A percentile compares a stretch with the other conserved stretches of the same genome.
Evolutionary conservation across 2,329 filamentous ascomycete genomes (phyloP).

Genomic region (Tothia fuscella): DNA sequence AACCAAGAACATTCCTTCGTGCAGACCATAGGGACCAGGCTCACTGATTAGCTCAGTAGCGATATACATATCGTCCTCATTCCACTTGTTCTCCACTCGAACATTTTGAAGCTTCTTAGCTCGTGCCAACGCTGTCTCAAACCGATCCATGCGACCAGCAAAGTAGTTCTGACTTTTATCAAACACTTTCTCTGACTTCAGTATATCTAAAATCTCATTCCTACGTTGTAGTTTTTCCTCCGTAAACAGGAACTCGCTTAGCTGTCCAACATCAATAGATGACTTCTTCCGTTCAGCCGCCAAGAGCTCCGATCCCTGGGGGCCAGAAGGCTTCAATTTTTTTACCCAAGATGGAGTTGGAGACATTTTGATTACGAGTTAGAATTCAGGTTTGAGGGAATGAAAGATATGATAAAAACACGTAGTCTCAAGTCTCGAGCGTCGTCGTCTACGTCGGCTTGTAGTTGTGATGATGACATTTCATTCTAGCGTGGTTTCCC

Average conservation of each 20-base stretch:
- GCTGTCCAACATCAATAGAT: constrained; percentile 54
- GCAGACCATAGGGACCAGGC: constrained; percentile 61
- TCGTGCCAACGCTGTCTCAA: constrained; percentile 56
- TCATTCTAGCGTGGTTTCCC: too few species aligned
- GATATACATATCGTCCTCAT: constrained; percentile 46
- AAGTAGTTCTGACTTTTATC: constrained; percentile 73
- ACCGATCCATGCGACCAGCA: constrained; percentile 54
- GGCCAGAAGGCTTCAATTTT: constrained; percentile 51
- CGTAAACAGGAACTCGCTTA: constrained; percentile 59
- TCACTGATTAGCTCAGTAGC: constrained; percentile 62
- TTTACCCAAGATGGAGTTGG: constrained; percentile 52
- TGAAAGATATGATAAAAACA: too few species aligned
- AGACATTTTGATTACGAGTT: constrained; percentile 23
- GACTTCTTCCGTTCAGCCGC: constrained; percentile 56
- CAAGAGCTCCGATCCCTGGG: constrained; percentile 58
- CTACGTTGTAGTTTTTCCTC: constrained; percentile 51
- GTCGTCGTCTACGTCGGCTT: too few species aligned
- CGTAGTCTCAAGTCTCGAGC: too few species aligned
- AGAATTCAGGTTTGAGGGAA: too few species aligned
- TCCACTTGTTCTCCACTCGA: constrained; percentile 55
- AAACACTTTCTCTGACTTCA: constrained; percentile 57
- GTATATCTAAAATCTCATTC: constrained; percentile 46
- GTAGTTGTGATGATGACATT: too few species aligned
- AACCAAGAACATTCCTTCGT: constrained; percentile 59
- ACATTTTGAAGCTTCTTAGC: constrained; percentile 60